These are phyloP conservation scores for Physcia stellaris DNA, from an alignment of 495 filamentous ascomycete genomes.

Conservation along the genomic window DNA sequence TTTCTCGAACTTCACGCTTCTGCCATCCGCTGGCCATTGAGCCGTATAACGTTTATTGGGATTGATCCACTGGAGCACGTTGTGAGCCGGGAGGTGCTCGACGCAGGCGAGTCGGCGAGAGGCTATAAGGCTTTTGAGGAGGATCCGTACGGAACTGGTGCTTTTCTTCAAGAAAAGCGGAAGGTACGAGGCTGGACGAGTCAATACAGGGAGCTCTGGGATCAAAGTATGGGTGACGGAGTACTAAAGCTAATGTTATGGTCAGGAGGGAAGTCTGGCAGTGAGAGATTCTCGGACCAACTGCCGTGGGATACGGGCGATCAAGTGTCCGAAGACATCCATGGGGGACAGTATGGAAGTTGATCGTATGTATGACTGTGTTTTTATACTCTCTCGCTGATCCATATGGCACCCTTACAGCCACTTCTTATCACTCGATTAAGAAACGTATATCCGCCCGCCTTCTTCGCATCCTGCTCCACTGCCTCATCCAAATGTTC, in stretches of 20 bases:
- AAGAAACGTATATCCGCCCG: constrained; percentile 74
- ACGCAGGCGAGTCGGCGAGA: constrained; percentile 25
- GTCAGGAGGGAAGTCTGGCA: constrained; percentile 24
- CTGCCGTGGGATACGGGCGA: constrained; percentile 29
- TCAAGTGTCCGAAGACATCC: not conserved
- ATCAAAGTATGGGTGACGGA: constrained; percentile 17
- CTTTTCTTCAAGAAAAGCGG: constrained; percentile 26
- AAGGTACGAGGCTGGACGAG: constrained; percentile 25
- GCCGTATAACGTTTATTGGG: constrained; percentile 41
- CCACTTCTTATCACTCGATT: constrained; percentile 81
- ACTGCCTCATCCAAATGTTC: constrained; percentile 95
- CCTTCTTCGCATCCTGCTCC: constrained; percentile 78
- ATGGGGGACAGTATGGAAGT: no score
- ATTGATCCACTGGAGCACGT: constrained; percentile 54
- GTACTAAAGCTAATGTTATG: constrained; percentile 27
- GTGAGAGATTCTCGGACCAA: constrained; percentile 22
- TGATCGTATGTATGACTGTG: no score
- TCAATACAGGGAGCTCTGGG: constrained; percentile 6
- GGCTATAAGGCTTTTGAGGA: constrained; percentile 30
- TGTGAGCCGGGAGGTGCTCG: constrained; percentile 30
- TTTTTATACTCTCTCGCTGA: constrained; percentile 62
- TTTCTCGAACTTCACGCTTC: constrained; percentile 55
- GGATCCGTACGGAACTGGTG: constrained; percentile 31
- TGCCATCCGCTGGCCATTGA: constrained; percentile 42
- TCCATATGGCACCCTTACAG: constrained; percentile 83